Evolutionary conservation across 1,284 basidiomycete genomes (phyloP).

Genomic region (Ustilago cynodontis): DNA sequence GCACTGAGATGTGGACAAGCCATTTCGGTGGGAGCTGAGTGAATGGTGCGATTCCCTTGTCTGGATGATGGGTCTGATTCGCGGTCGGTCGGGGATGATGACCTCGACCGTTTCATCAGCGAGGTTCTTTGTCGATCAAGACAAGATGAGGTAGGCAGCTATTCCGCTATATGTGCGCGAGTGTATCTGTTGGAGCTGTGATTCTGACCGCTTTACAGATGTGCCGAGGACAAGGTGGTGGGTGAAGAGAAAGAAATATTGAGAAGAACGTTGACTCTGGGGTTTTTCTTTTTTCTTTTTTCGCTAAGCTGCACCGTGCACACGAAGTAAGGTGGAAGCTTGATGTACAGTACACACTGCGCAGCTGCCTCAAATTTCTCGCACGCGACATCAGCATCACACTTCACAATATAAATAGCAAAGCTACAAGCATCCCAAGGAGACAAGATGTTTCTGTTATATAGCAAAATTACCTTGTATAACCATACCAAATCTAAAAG

Average conservation of each 20-base stretch:
- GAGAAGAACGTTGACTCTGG: slow-evolving; percentile 11
- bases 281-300: slow-evolving; percentile 7
- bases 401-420: too few species aligned
- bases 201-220: neutral
- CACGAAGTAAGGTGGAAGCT: slow-evolving; percentile 24
- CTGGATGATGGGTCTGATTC: slow-evolving; percentile 15
- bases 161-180: neutral
- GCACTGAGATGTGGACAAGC: slow-evolving; percentile 60
- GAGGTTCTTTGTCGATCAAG: slow-evolving; percentile 1
- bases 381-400: slow-evolving; percentile 23
- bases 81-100: slow-evolving; percentile 26
- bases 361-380: neutral
- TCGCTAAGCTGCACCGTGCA: slow-evolving; percentile 22
- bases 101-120: slow-evolving; percentile 49
- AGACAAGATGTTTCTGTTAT: too few species aligned
- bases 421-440: too few species aligned
- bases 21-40: slow-evolving; percentile 27
- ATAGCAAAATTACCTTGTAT: slow-evolving; percentile 1
- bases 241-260: neutral
- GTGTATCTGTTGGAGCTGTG: neutral
- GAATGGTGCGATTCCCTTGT: neutral
- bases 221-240: neutral
- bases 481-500: slow-evolving; percentile 6
- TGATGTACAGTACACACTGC: neutral
- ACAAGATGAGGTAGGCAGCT: neutral